These are phyloP conservation scores for Dianthus caryophyllus DNA, from an alignment of 148 eudicot species.

Conservation along the genomic window DNA sequence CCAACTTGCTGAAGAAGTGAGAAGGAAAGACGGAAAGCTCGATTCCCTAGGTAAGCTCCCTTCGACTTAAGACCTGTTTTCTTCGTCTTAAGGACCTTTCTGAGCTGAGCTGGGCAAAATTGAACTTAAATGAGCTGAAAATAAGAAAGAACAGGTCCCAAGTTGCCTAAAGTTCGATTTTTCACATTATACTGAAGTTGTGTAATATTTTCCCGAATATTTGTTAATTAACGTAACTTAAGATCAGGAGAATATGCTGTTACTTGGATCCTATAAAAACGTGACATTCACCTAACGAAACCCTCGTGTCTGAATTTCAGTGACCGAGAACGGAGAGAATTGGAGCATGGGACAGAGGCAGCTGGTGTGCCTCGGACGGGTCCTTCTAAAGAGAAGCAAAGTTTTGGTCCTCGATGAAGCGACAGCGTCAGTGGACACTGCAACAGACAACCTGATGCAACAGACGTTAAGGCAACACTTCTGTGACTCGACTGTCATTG, in stretches of 20 bases:
- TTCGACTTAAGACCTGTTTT: neutral
- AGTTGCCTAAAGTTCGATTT: too few species aligned
- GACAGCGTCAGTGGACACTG: constrained; percentile 20
- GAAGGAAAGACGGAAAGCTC: constrained; percentile 15
- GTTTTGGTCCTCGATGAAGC: constrained; percentile 21
- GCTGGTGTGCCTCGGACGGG: constrained; percentile 22
- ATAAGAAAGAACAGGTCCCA: too few species aligned
- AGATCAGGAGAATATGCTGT: too few species aligned
- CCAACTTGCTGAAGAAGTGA: constrained; percentile 19
- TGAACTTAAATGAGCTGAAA: too few species aligned
- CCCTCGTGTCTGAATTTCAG: neutral
- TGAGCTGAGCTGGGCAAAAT: too few species aligned
- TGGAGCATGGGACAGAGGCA: constrained; percentile 28
- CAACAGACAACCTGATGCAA: constrained; percentile 18
- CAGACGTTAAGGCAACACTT: constrained; percentile 19
- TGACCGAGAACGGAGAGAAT: constrained; percentile 20
- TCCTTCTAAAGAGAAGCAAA: constrained; percentile 19
- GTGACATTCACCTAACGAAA: neutral
- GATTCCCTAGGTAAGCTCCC: constrained; percentile 14
- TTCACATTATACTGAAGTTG: too few species aligned
- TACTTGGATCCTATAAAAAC: neutral
- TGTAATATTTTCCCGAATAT: too few species aligned
- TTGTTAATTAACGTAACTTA: too few species aligned
- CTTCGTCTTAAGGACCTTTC: too few species aligned
- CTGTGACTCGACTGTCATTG: constrained; percentile 15